Evolutionary conservation across 2,329 filamentous ascomycete genomes (phyloP).

Genomic region (Coniochaeta hoffmannii): DNA sequence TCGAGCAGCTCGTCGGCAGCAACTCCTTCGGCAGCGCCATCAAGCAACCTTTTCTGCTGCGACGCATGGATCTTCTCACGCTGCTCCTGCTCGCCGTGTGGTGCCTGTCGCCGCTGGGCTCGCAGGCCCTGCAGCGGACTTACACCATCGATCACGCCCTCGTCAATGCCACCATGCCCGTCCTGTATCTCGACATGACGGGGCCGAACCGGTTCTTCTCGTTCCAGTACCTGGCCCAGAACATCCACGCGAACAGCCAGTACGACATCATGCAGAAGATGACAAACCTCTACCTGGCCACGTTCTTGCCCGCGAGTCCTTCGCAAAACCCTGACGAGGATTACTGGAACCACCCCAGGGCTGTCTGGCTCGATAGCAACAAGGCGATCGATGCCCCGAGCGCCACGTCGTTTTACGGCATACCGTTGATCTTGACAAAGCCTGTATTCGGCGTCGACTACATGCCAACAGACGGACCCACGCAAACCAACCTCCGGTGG

Average conservation of each 20-base stretch:
- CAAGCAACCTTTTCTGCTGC: constrained; percentile 7
- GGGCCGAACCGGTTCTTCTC: background rate
- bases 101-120: constrained; percentile 11
- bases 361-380: background rate
- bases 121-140: constrained; percentile 5
- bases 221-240: background rate
- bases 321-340: background rate
- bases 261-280: background rate
- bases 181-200: background rate
- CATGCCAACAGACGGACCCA: background rate
- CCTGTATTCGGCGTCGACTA: background rate
- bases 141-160: background rate
- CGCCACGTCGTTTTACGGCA: background rate
- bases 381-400: background rate
- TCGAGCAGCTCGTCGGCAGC: constrained; percentile 8
- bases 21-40: constrained; percentile 7
- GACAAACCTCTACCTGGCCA: background rate
- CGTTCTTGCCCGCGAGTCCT: background rate
- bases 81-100: constrained; percentile 9
- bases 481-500: background rate
- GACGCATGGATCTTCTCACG: constrained; percentile 6
- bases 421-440: background rate
- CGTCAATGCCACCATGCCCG: background rate
- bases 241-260: background rate
- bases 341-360: background rate